Conservation (phyloP, 257 asterid species). For the Scutellaria barbata region DNA sequence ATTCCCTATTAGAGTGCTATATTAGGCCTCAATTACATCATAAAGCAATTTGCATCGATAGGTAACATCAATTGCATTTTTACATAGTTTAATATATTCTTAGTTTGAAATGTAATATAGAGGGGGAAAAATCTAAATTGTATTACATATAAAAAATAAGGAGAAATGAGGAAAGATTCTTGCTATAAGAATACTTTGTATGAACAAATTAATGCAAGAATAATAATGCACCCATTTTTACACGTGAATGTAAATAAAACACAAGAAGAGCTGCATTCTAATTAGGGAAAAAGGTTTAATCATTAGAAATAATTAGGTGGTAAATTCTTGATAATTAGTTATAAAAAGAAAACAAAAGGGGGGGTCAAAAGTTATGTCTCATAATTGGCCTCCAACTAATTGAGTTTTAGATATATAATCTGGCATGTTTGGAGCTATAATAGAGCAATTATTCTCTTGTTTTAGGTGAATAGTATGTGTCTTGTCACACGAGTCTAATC, state of each 20-base stretch:
- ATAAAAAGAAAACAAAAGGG: not conserved
- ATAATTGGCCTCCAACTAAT: constrained; percentile 38
- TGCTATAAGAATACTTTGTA: not conserved
- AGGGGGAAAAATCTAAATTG: not conserved
- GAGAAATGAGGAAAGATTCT: not conserved
- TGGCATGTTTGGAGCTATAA: constrained; percentile 29
- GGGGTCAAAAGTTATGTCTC: constrained; percentile 1
- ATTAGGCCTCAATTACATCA: too few species aligned
- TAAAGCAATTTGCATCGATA: too few species aligned
- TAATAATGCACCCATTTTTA: not conserved
- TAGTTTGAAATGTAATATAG: too few species aligned
- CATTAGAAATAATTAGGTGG: constrained; percentile 24
- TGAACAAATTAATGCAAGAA: not conserved
- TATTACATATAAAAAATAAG: not conserved
- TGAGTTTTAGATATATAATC: constrained; percentile 13
- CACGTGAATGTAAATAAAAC: constrained; percentile 27
- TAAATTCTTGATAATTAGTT: not conserved
- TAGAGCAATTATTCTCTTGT: constrained; percentile 35
- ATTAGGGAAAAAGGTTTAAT: not conserved
- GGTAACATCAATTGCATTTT: not conserved
- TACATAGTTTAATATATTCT: too few species aligned
- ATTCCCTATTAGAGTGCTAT: too few species aligned
- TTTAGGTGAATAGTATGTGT: constrained; percentile 32
- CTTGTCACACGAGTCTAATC: constrained; percentile 32
- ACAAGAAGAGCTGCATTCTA: not conserved